Evolutionary conservation across 2,329 filamentous ascomycete species (phyloP), one percentile per base, ranked within the genome.

Genomic region (Trichoderma semiorbis): DNA sequence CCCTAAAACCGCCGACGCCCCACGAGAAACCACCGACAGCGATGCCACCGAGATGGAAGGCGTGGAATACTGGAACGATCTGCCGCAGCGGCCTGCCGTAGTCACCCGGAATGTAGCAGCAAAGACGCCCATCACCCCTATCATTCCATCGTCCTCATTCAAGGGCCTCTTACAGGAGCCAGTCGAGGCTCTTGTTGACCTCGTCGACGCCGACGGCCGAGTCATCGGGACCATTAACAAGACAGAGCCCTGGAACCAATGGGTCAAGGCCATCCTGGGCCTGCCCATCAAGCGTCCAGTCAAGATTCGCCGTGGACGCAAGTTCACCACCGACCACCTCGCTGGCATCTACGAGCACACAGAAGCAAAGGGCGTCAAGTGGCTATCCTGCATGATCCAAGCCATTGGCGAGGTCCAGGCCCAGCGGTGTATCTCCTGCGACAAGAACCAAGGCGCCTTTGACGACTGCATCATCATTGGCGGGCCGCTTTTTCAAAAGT

Each of bases 361-460:
- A n/a, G 82, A 84, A 60, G 77, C 76, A 3, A 84, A 85, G 74
- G 81, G 80, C 1, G 79, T 83, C 63, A 85, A 84, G 73, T 86
- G 84, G 84, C 74, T 85, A 8, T 82, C 83, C 14, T 84, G 83
- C 71, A 85, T 85, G 80, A 85, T 87, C 36, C 85, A 87, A 72
- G 85, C 85, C 2, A 85, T 81, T 0, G 85, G 85, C 1, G 78
- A 82, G 14, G 71, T 83, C 4, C 83, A 85, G 70, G 73, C 75
- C 0, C 76, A 78, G 24, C 79, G 81, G 32, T 87, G 85, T 66
- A 73, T 78, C 0, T 81, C 80, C 1, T 87, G 85, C 68, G 76
- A 81, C 1, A 83, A 80, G 69, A 81, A 81, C 30, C 78, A 81
- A 26, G 85, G 85, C 0, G 81, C 82, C 0, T 87, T 85, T 73